Evolutionary conservation across 2,329 filamentous ascomycete species (phyloP), one percentile per base, ranked within the genome.

Genomic region (Davidsoniella virescens): DNA sequence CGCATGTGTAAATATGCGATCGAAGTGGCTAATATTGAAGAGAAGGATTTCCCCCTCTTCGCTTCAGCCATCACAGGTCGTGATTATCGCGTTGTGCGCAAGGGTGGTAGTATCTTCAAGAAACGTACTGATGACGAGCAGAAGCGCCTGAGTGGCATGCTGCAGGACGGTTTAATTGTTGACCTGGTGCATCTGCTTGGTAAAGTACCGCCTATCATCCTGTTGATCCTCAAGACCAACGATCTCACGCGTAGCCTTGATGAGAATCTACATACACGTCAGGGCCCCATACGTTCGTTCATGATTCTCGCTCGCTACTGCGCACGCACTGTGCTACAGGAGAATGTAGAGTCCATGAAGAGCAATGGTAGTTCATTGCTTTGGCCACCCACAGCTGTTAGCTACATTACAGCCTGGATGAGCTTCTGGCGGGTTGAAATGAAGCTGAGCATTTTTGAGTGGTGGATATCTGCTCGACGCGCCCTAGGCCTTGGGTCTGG

Each of bases 151-250:
- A 82, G 83, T 48, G 76, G 79, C 46, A 84, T 87, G 1, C 69
- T 98, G 52, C 84, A 87, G 44, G 87, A 95, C 50, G 90, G 90
- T 8, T 76, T 98, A 62, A 72, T 98, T 37, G 84, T 84, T 54
- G 83, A 95, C 59, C 72, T 98, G 5, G 86, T 98, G 6, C 81
- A 88, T 57, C 70, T 98, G 56, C 76, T 98, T 4, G 86, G 87
- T 44, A 78, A 86, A 58, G 88, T 98, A 5, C 92, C 92, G 0
- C 73, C 87, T 42, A 86, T 98, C 56, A 94, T 98, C 50, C 72
- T 98, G 10, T 71, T 98, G 25, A 96, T 98, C 57, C 73, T 98
- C 55, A 98, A 98, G 68, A 98, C 92, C 2, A 98, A 98, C 63
- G 92, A 98, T 65, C 70, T 98, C 38, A 98, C 92, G 14, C 80